Base-by-base conservation (phyloP, 495 filamentous ascomycete species). In the Cryomyces minteri region DNA sequence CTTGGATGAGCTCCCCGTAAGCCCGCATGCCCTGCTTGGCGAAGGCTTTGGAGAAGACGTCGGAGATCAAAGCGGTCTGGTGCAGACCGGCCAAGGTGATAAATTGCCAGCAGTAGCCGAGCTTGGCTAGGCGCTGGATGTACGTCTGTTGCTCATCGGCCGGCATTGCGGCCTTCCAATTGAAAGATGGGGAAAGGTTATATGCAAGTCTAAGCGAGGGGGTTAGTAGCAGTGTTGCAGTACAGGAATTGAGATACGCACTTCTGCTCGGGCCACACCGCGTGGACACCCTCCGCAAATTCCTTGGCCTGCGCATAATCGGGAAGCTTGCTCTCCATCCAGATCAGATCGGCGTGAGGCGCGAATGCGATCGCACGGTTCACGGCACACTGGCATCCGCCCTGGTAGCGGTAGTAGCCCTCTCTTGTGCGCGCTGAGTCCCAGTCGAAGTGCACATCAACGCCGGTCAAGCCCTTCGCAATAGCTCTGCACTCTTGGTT, bases 71-170 rank as follows among this genome's bases (percentile, higher is more conserved):
- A 18, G 90, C 90, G 5, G 84, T 94, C 31, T 84, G 93, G 70
- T 96, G 92, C 54, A 96, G 72, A 48, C 90, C 92, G n/a, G 88
- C 90, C 32, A 98, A 77, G 31, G 92, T 98, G 70, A 98, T 96
- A 76, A 98, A 98, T 64, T 98, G 90, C 90, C 90, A 96, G 72
- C 82, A 92, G 74, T 95, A 98, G 41, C 90, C 90, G 31, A 98
- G 76, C 38, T 65, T 62, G 45, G 77, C 85, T 36, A 98, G 80
- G 18, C 88, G 84, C 49, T 78, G 67, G 68, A 98, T 96, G 67
- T 95, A 98, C 18, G 92, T 96, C 66, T 93, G 84, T 65, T 98
- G 92, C 61, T 96, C 92, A 40, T 77, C 69, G 51, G 80, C 74
- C 30, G 83, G 70, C 92, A 98, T 98, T 58, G 92, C 90, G 39